Base-by-base conservation (phyloP, 208 protist genomes). In the Eutreptiella sp. region DNA sequence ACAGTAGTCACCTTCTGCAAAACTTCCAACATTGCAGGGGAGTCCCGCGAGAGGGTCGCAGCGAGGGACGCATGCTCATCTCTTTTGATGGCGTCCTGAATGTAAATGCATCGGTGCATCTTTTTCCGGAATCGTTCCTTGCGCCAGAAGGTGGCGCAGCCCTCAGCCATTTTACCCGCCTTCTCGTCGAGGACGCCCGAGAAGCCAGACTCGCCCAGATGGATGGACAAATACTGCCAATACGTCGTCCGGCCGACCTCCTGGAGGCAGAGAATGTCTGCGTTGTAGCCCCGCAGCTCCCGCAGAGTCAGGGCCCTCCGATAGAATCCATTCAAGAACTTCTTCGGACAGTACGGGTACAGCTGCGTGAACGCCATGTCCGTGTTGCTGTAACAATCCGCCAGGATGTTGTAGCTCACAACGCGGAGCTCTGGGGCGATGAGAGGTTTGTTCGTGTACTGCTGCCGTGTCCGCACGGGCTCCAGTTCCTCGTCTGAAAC, bases 351-450 rank as follows among this genome's bases (percentile, higher is more conserved):
- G 66, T 89, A 90, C 19, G 84, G 82, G 62, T 90, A 93, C 46
- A 93, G 89, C 42, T 74, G 63, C 47, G 57, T 63, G 41, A 78
- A 73, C 31, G 75, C 79, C 45, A 57, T 52, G 38, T 70, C 75
- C 4, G 73, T 79, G 5, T 68, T 84, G 53, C 81, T 88, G 48
- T 88, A 88, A 41, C 80, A 77, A 47, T 93, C 87, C 66, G 89
- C 78, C 4, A 93, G 76, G 4, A 93, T 79, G 70, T 93, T 93
- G 73, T 93, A 93, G 19, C 81, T 79, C n/a, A 87, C 72, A 0
- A 89, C 80, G 32, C 84, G 80, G 39, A 93, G 83, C 19, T 41
- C 61, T 14, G 69, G 71, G 2, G 79, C 70, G 16, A 70, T 52
- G 3, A 26, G 7, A n/a, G n/a, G n/a, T n/a, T n/a, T n/a, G n/a